Base-by-base conservation (phyloP, 2,329 filamentous ascomycete genomes). In the Clarireedia homoeocarpa region DNA sequence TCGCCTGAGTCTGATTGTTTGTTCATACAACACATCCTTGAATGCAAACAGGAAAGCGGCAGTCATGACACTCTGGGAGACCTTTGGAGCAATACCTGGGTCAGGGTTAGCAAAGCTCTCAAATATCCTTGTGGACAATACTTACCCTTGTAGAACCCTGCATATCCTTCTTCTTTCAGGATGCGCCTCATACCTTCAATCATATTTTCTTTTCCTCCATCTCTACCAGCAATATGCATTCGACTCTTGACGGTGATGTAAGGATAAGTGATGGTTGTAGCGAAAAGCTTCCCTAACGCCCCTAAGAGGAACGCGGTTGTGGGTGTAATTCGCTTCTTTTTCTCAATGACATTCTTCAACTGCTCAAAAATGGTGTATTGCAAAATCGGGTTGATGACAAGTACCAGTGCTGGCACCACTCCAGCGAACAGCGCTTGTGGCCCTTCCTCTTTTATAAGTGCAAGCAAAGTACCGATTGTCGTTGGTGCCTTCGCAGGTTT, bases 341-440 rank as follows among this genome's bases (percentile, higher is more conserved):
- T 88, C 81, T 96, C 92, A 56, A 96, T 74, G 26, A 80, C 67
- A 71, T 97, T 96, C 82, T 96, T 97, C 76, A 97, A 77, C 77
- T 99, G 92, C 79, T 99, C 94, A 67, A 97, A 99, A 55, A 99
- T 87, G 15, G 94, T 99, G 74, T 99, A 99, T 76, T 99, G 94
- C 62, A 99, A 77, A 64, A 99, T 99, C 4, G 94, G 94, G 76
- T 99, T 99, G 75, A 96, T 91, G 68, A 99, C 94, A 61, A 99
- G 79, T 63, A 99, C 85, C 64, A 99, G 77, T 0, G 94, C 94
- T 9, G 94, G 94, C 58, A 96, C 80, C 52, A 99, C 92, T 59
- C 94, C 94, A 4, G 91, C 81, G 71, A 99, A 99, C 36, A 99
- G 82, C 9, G 91, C 88, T 67, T 81, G 77, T 23, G 88, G 85